Evolutionary conservation across 805 yeast genomes (phyloP).

Genomic region (Wickerhamiella cacticola): DNA sequence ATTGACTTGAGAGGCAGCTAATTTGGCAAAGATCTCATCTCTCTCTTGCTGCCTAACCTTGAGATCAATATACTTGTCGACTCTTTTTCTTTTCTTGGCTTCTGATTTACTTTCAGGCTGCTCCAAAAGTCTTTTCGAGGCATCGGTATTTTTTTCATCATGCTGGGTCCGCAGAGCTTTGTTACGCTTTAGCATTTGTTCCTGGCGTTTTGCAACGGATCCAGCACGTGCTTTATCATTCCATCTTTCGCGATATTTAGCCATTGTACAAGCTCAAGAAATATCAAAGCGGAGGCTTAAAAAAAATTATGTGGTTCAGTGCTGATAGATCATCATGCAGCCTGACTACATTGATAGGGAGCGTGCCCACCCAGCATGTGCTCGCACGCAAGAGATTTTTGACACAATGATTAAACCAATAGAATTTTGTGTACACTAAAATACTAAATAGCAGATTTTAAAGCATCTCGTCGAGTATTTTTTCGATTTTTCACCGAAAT

Average conservation of each 20-base stretch:
- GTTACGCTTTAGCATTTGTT: slow-evolving; percentile 53
- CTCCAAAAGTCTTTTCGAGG: not conserved
- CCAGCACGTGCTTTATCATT: slow-evolving; percentile 82
- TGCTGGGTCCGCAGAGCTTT: slow-evolving; percentile 42
- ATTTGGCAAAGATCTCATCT: slow-evolving; percentile 58
- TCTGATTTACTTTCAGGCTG: slow-evolving; percentile 55
- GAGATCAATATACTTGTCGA: slow-evolving; percentile 67
- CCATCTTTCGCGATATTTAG: slow-evolving; percentile 65
- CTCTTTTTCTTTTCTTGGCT: slow-evolving; percentile 55
- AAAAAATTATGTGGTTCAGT: not conserved
- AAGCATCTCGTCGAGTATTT: too few relatives aligned
- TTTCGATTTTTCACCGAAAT: not conserved
- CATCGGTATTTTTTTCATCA: slow-evolving; percentile 11
- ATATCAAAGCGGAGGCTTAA: not conserved
- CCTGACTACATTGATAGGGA: not conserved
- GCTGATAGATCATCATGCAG: slow-evolving; percentile 2
- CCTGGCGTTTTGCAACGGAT: slow-evolving; percentile 66
- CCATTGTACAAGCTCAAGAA: slow-evolving; percentile 56
- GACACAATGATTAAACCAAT: too few relatives aligned
- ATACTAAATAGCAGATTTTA: too few relatives aligned
- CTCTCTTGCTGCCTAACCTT: slow-evolving; percentile 45
- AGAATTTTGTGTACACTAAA: too few relatives aligned
- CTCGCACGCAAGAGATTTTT: too few relatives aligned
- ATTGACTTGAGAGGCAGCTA: slow-evolving; percentile 54
- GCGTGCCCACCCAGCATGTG: too few relatives aligned